These are phyloP conservation scores for Saitozyma podzolica DNA, from an alignment of 768 basidiomycete genomes.

Conservation along the genomic window DNA sequence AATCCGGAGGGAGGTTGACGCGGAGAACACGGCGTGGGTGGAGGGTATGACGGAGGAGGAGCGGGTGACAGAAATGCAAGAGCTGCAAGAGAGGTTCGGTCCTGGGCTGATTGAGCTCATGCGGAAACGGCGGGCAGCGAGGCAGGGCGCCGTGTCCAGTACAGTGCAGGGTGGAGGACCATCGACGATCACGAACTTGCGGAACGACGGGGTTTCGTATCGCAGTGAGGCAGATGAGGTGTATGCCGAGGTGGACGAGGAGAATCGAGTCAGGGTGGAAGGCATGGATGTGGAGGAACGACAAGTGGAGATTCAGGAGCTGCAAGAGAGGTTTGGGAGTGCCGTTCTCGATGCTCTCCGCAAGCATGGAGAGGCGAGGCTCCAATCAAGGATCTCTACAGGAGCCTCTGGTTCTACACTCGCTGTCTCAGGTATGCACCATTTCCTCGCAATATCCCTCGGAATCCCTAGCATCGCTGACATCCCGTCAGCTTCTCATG, in stretches of 20 bases:
- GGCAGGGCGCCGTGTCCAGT: slow-evolving; percentile 48
- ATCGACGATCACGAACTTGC: too few relatives aligned
- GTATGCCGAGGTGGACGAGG: slow-evolving; percentile 25
- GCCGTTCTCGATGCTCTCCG: slow-evolving; percentile 23
- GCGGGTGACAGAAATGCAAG: slow-evolving; percentile 17
- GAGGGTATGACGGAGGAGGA: slow-evolving; percentile 20
- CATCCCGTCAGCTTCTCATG: too few relatives aligned
- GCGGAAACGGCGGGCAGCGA: slow-evolving; percentile 59
- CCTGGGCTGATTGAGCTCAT: slow-evolving; percentile 65
- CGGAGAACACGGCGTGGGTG: slow-evolving; percentile 22
- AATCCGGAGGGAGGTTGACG: slow-evolving; percentile 18
- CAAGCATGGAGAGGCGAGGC: slow-evolving; percentile 21
- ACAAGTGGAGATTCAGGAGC: slow-evolving; percentile 25
- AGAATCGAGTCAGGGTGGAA: slow-evolving; percentile 20
- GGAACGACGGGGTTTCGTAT: too few relatives aligned
- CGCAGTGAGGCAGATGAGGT: slow-evolving; percentile 5
- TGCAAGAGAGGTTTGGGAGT: slow-evolving; percentile 34
- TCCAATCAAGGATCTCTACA: background rate
- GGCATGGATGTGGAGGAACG: slow-evolving; percentile 23
- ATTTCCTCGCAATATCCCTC: background rate
- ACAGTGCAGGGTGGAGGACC: too few relatives aligned
- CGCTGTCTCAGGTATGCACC: background rate
- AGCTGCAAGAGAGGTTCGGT: slow-evolving; percentile 50
- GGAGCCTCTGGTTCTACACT: background rate
- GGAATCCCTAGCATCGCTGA: background rate